Base-by-base conservation (phyloP, 805 yeast genomes). In the Teunomyces panamensis region DNA sequence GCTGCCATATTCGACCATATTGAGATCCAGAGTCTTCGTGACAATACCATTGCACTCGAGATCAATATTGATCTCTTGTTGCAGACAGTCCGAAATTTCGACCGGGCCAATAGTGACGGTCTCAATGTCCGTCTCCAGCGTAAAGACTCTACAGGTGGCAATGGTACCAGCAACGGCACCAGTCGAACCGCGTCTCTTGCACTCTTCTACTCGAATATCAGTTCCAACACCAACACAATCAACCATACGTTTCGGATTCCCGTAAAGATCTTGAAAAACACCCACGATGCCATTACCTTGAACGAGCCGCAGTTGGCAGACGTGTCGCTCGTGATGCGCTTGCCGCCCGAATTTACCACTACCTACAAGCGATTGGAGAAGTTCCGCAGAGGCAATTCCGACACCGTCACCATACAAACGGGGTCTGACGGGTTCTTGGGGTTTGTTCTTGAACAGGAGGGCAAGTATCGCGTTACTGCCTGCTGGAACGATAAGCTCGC, bases 241-340 rank as follows among this genome's bases (percentile, higher is more conserved):
- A 76, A 78, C 50, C 89, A 85, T 57, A 77, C 87, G 6, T 82
- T 84, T 56, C 80, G 81, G 44, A 78, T 91, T 14, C 92, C 96
- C 0, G 87, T 87, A 1, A 71, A 83, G 54, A 69, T 87, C 36
- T 57, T 87, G 47, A 77, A 81, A 49, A 73, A 71, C 51, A 77
- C 74, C 11, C 81, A 78, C 49, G 83, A 80, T 47, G 74, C 74
- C 10, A 59, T 74, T 43, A 68, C 81, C 8, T 68, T 73, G 14
- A 53, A 54, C 37, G 94, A 87, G 57, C 96, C 96, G 0, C 79
- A 75, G 56, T 65, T 84, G 39, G 71, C 73, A 39, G 68, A 69
- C 45, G 75, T 83, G 44, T 81, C 82, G 55, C 65, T 84, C 35
- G 71, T 84, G 60, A 70, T 87, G 74, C 73, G 75, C 53, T 58